Base-by-base conservation (phyloP, 2,329 filamentous ascomycete genomes). In the Endoconidiophora polonica region DNA sequence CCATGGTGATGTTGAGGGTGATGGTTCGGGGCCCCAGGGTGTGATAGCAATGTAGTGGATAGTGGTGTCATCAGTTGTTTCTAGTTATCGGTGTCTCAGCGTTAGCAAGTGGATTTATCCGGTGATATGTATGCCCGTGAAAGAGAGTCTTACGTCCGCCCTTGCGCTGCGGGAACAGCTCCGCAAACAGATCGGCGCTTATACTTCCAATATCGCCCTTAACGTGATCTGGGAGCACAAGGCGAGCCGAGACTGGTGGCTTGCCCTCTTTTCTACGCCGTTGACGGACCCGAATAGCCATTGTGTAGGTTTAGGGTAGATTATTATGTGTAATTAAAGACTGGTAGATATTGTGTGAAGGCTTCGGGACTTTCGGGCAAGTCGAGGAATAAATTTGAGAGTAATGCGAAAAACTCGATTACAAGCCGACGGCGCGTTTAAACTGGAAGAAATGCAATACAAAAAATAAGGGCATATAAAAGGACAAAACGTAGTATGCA, bases 141-240 rank as follows among this genome's bases (percentile, higher is more conserved):
- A 18, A 40, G 20, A 14, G 33, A 33, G 20, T 18, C 26, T 10
- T 49, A 53, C 51, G 39, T 26, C 22, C 24, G 26, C 36, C 29
- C 20, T 48, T 48, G 24, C 42, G 43, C 22, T 47, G 68, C 55
- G 84, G 79, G 66, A 93, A 87, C 47, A 96, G 73, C 60, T 93
- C 83, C 44, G 74, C 70, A 59, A 88, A 86, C 47, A 98, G 72
- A 63, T 94, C 86, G 59, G 86, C 81, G 10, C 90, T 94, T 48
- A 96, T 66, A 56, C 91, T 76, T 55, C 87, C 91, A 54, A 88
- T 74, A 61, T 94, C 86, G 48, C 85, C 86, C 65, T 82, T 85
- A 58, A 94, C 72, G 62, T 83, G 81, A 61, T 87, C 83, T 64
- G 94, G 87, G 51, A 95, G 76, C 37, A 93, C 74, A 46, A 96